Base-by-base conservation (phyloP, 306 rosid species). In the Echinosophora koreensis region DNA sequence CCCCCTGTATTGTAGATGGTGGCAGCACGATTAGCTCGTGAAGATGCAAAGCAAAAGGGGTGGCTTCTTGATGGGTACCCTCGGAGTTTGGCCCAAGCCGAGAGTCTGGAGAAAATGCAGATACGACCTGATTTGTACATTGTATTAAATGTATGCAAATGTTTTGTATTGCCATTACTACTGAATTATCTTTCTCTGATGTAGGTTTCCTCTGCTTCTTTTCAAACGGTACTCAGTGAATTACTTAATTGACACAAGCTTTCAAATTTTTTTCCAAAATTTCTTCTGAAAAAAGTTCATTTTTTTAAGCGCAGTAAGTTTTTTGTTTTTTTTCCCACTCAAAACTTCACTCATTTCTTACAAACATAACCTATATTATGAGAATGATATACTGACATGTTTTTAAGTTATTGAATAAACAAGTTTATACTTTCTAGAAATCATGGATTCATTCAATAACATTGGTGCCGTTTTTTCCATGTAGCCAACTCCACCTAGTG, bases 21-120 rank as follows among this genome's bases (percentile, higher is more conserved):
- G 46, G 91, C 89, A 12, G 72, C 90, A 0, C 77, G 98, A 59
- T 88, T 95, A 76, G 88, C 97, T 6, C 38, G 71, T 0, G 87
- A 87, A 49, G 98, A 92, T 66, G 92, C 85, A 54, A 88, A 85
- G 71, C 84, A 84, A 79, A 95, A 78, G 11, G 98, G 98, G 73
- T 95, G 98, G 98, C 98, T 95, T 89, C 89, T 95, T 71, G 98
- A 95, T 77, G 98, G 98, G 28, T 95, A 85, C 83, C 97, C 98
- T 30, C 84, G 98, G 84, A 95, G 89, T 71, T 74, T 72, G 30
- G 17, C 72, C 18, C 98, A 95, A 85, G 96, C 97, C 5, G 88
- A 90, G 82, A 87, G 92, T 81, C 79, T 95, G 76, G 93, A 92
- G 80, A 76, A 86, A 70, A 51, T 83, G 87, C 88, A 90, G 82